Conservation (phyloP, 345 rosid species). For the Crucihimalaya himalaica region DNA sequence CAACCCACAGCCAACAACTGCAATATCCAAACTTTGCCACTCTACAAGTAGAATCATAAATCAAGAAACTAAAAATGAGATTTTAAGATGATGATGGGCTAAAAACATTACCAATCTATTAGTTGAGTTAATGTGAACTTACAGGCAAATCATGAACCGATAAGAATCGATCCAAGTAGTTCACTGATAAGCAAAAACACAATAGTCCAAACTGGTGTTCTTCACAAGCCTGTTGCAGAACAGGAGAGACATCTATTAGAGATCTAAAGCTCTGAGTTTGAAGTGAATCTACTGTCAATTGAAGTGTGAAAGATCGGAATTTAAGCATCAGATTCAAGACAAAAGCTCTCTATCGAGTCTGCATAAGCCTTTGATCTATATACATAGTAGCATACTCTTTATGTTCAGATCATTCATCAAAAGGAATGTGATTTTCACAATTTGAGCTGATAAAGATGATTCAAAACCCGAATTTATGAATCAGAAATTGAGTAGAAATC, state of each 20-base stretch:
- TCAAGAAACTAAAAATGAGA: background rate
- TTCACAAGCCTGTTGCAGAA: slow-evolving; percentile 55
- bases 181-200: slow-evolving; percentile 56
- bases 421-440: slow-evolving; percentile 17
- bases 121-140: slow-evolving; percentile 40
- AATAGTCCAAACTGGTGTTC: slow-evolving; percentile 58
- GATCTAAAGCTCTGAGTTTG: slow-evolving; percentile 22
- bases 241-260: background rate
- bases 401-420: slow-evolving; percentile 28
- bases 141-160: slow-evolving; percentile 67
- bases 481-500: background rate
- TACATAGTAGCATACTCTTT: background rate
- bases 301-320: background rate
- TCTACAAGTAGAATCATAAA: slow-evolving; percentile 40
- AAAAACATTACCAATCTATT: background rate
- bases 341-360: background rate
- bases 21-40: slow-evolving; percentile 57
- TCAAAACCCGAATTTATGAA: background rate
- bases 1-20: slow-evolving; percentile 74
- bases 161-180: slow-evolving; percentile 76
- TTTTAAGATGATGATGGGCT: background rate
- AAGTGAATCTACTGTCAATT: slow-evolving; percentile 6
- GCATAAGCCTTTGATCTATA: slow-evolving; percentile 25
- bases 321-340: slow-evolving; percentile 11
- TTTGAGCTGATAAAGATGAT: slow-evolving; percentile 13